Conservation (phyloP, 805 yeast species). For the Saturnispora halmiae region DNA sequence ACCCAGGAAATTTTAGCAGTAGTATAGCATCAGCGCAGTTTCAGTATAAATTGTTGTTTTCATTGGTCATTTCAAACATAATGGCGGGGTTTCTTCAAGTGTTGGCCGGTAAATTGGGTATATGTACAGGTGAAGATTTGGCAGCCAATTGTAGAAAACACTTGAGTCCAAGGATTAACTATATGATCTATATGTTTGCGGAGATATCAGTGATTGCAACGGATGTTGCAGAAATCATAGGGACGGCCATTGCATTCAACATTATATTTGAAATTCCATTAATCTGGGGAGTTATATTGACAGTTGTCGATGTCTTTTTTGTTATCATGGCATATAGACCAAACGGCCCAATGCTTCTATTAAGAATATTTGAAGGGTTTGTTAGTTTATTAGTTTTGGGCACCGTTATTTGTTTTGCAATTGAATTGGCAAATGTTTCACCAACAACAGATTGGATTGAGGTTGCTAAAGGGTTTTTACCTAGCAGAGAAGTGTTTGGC, state of each 20-base stretch:
- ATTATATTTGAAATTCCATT: slow-evolving; percentile 75
- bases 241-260: slow-evolving; percentile 91
- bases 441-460: slow-evolving; percentile 42
- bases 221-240: slow-evolving; percentile 94
- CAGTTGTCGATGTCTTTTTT: slow-evolving; percentile 77
- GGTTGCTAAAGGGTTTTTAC: slow-evolving; percentile 61
- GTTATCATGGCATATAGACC: slow-evolving; percentile 86
- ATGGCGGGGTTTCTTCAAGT: slow-evolving; percentile 84
- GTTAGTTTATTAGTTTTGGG: slow-evolving; percentile 71
- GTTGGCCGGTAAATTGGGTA: slow-evolving; percentile 79
- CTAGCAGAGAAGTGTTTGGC: slow-evolving; percentile 37
- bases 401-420: slow-evolving; percentile 77
- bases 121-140: slow-evolving; percentile 87
- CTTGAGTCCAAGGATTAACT: slow-evolving; percentile 52
- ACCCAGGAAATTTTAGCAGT: slow-evolving; percentile 94
- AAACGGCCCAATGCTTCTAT: slow-evolving; percentile 65
- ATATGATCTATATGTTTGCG: slow-evolving; percentile 63
- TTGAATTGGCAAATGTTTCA: slow-evolving; percentile 67
- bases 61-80: slow-evolving; percentile 69
- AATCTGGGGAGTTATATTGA: slow-evolving; percentile 72
- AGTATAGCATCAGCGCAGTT: slow-evolving; percentile 78
- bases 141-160: slow-evolving; percentile 81
- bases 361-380: slow-evolving; percentile 72
- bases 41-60: slow-evolving; percentile 68
- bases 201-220: slow-evolving; percentile 92